These are phyloP conservation scores for Cercospora nicotianae DNA, from an alignment of 2,329 filamentous ascomycete genomes.

Conservation along the genomic window DNA sequence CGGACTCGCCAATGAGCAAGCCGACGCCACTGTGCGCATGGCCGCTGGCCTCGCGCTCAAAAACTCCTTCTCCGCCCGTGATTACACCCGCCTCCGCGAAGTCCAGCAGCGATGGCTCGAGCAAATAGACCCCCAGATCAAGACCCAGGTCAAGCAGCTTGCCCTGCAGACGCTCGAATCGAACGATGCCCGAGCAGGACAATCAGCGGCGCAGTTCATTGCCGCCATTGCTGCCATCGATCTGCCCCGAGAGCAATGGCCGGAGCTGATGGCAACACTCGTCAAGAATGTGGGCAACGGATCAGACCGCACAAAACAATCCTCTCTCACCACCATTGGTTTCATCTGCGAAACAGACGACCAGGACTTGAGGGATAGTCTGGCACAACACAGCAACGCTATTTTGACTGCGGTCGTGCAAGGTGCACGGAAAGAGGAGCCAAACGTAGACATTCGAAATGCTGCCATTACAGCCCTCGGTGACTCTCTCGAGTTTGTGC, in stretches of 20 bases:
- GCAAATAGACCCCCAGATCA: conserved; percentile 77
- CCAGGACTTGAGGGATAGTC: conserved; percentile 73
- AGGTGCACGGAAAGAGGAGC: conserved; percentile 93
- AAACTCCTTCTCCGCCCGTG: conserved; percentile 95
- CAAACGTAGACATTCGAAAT: conserved; percentile 84
- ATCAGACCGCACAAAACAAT: conserved; percentile 84
- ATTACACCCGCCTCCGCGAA: conserved; percentile 80
- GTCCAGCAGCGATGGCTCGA: conserved; percentile 92
- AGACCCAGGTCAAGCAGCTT: conserved; percentile 82
- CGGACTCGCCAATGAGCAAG: conserved; percentile 88
- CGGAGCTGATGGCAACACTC: conserved; percentile 81
- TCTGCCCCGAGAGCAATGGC: conserved; percentile 89
- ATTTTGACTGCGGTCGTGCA: conserved; percentile 98
- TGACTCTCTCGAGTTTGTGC: conserved; percentile 95
- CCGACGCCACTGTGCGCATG: conserved; percentile 79
- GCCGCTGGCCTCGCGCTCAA: conserved; percentile 96
- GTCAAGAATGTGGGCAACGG: conserved; percentile 92
- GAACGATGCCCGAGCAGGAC: conserved; percentile 76
- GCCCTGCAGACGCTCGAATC: conserved; percentile 86
- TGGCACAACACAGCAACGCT: conserved; percentile 88
- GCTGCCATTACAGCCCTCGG: conserved; percentile 92
- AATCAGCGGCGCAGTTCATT: conserved; percentile 90
- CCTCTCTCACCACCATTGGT: conserved; percentile 92
- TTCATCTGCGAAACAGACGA: conserved; percentile 98
- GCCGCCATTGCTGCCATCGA: conserved; percentile 93